Base-by-base conservation (phyloP, 495 filamentous ascomycete species). In the Penicillium ucsense region DNA sequence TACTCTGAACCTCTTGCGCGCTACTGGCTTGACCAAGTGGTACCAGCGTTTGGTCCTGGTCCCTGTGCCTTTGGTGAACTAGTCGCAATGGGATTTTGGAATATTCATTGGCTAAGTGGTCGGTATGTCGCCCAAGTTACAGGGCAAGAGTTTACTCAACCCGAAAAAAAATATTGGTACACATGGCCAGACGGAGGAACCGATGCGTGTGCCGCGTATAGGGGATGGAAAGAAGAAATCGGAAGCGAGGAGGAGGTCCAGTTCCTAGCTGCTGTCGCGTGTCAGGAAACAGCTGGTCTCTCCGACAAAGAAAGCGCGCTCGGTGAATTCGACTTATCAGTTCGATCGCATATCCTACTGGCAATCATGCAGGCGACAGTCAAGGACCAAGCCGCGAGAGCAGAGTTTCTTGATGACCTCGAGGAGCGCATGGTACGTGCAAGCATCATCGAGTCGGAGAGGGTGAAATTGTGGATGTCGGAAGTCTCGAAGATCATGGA, bases 191-290 rank as follows among this genome's bases (percentile, higher is more conserved):
- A 56, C 48, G 47, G 56, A 30, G 56, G 56, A 45, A 49, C 48
- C 35, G 44, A 40, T 47, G 40, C 8, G 40, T 39, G 48, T 38
- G 56, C 56, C 11, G 51, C 53, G 56, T 47, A 32, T 30, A 60
- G 56, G 50, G 56, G 56, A 12, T 59, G 52, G 52, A 52, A 59
- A 47, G 49, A 43, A 45, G 56, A 59, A 52, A 38, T 59, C 40
- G 56, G 56, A 12, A 51, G 56, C 51, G 56, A 59, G 52, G 56
- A 59, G 39, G 52, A 59, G 52, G 40, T 53, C n/a, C 43, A 54
- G 47, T 55, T 59, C 45, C 44, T 59, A 47, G 56, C 56, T 36
- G 51, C 56, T 45, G 47, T 60, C 56, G 53, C 56, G 35, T 53
- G 54, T 36, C 46, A 60, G 51, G 56, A 60, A 44, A 56, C 40